A percentile compares a stretch with the other conserved stretches of the same genome.
These are phyloP conservation scores for Thielaviopsis ethacetica DNA, from an alignment of 2,329 filamentous ascomycete species.

Conservation along the genomic window DNA sequence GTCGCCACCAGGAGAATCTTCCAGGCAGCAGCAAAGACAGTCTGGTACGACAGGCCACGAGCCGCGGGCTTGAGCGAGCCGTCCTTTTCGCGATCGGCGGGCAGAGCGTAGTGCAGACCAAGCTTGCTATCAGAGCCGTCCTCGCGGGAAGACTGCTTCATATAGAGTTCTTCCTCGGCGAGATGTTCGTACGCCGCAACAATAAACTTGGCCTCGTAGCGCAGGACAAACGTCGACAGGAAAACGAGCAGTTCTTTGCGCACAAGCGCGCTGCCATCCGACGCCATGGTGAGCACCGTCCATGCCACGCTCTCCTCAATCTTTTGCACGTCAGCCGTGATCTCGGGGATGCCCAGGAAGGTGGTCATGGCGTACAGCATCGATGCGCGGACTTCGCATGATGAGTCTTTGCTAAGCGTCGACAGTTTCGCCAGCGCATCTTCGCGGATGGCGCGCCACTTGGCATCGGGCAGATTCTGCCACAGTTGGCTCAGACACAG, in stretches of 20 bases:
- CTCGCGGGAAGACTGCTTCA: conserved; percentile 37
- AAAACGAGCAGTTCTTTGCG: conserved; percentile 87
- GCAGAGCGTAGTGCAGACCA: conserved; percentile 44
- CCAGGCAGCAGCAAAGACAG: conserved; percentile 87
- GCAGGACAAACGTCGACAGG: conserved; percentile 76
- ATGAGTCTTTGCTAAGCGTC: conserved; percentile 65
- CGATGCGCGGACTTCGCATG: conserved; percentile 81
- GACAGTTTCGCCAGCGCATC: conserved; percentile 70
- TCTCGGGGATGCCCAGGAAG: conserved; percentile 82
- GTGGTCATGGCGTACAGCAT: conserved; percentile 89
- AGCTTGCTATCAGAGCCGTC: conserved; percentile 43
- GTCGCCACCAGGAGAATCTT: conserved; percentile 81
- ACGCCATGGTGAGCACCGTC: conserved; percentile 78
- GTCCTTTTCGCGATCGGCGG: conserved; percentile 37
- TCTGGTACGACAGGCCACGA: conserved; percentile 60
- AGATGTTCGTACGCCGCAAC: conserved; percentile 87
- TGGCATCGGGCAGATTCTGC: conserved; percentile 79
- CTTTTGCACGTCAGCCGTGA: conserved; percentile 78
- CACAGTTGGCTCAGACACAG: conserved; percentile 91
- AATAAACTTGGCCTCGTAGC: conserved; percentile 83
- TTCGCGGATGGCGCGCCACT: conserved; percentile 87
- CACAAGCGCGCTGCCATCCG: conserved; percentile 87
- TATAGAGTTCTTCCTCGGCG: conserved; percentile 61
- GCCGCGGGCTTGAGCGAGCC: conserved; percentile 39
- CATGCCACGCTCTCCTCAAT: conserved; percentile 85